A percentile compares a stretch with the other conserved stretches of the same genome.
Conservation (phyloP, 768 basidiomycete genomes). For the Gautieria morchelliformis region DNA sequence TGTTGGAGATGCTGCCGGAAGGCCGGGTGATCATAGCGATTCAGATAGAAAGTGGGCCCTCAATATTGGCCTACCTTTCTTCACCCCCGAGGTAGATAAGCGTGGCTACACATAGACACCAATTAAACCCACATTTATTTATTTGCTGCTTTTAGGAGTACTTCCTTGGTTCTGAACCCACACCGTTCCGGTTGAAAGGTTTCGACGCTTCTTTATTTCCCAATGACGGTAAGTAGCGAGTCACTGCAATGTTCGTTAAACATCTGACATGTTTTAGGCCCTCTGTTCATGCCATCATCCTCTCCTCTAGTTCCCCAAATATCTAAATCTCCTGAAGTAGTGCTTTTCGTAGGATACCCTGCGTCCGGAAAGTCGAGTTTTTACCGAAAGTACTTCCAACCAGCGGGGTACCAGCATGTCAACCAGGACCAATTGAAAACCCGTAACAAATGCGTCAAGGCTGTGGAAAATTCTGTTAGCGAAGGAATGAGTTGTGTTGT, state of each 20-base stretch:
- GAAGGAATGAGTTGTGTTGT: slow-evolving; percentile 64
- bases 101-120: not conserved
- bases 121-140: not conserved
- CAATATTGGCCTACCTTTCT: slow-evolving; percentile 64
- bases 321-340: slow-evolving; percentile 26
- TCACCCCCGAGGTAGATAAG: slow-evolving; percentile 69
- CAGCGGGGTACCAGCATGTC: slow-evolving; percentile 65
- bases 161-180: slow-evolving; percentile 46
- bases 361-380: slow-evolving; percentile 77
- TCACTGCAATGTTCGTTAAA: not conserved
- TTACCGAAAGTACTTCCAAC: slow-evolving; percentile 57
- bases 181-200: slow-evolving; percentile 46
- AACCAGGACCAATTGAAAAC: slow-evolving; percentile 79
- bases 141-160: slow-evolving; percentile 47
- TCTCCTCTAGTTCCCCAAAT: slow-evolving; percentile 37
- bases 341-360: slow-evolving; percentile 55
- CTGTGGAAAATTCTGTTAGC: slow-evolving; percentile 43
- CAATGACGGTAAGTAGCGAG: slow-evolving; percentile 16
- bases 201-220: slow-evolving; percentile 51
- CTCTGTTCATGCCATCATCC: slow-evolving; percentile 40
- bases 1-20: slow-evolving; percentile 87
- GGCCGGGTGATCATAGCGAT: slow-evolving; percentile 64
- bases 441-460: slow-evolving; percentile 66
- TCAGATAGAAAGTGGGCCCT: slow-evolving; percentile 82
- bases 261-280: slow-evolving; percentile 27